Evolutionary conservation across 305 asterid species (phyloP).

Genomic region (Caryopteris hybrid): DNA sequence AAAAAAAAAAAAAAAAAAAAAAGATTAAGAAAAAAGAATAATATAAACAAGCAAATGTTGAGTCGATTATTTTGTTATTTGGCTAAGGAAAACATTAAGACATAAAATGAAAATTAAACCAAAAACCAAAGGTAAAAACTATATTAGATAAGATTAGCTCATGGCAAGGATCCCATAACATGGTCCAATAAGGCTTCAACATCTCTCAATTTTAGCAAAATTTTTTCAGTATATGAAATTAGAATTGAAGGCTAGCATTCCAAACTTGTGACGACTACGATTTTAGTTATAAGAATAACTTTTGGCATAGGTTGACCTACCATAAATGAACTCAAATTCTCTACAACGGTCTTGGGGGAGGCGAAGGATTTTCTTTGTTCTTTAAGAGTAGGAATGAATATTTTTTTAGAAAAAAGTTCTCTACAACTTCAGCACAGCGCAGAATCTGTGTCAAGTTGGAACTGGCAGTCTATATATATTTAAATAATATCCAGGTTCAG

Average conservation of each 20-base stretch:
- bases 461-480: not conserved
- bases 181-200: not conserved
- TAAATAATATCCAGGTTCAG: not conserved
- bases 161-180: not conserved
- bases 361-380: too few species aligned
- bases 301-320: not conserved
- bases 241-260: not conserved
- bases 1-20: not conserved
- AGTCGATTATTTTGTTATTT: not conserved
- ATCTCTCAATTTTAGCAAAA: not conserved
- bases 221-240: not conserved
- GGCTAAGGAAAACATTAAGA: not conserved
- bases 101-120: not conserved
- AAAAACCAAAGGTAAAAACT: too few species aligned
- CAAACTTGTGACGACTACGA: slow-evolving; percentile 6
- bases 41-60: not conserved
- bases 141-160: not conserved
- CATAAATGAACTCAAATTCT: not conserved
- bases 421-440: too few species aligned
- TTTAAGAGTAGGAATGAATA: too few species aligned
- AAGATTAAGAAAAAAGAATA: not conserved
- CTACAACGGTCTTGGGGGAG: not conserved
- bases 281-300: too few species aligned
- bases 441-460: too few species aligned
- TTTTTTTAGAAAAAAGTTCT: too few species aligned